A percentile compares a stretch with the other conserved stretches of the same genome.
Conservation (phyloP, 1,284 basidiomycete genomes). For the Malassezia restricta region DNA sequence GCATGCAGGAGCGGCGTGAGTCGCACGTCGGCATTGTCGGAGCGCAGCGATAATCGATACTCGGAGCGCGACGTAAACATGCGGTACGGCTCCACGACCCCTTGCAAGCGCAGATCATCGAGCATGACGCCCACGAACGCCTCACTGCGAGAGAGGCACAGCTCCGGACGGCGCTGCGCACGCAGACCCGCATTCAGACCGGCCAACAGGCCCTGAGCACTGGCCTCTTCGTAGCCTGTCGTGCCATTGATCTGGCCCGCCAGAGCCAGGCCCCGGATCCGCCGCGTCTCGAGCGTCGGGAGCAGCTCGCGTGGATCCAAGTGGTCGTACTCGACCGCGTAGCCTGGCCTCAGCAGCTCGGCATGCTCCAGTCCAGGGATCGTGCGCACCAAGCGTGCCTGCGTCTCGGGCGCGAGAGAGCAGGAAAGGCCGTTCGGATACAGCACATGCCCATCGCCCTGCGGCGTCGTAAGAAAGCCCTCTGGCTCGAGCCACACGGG, state of each 20-base stretch:
- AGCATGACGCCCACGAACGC: conserved; percentile 78
- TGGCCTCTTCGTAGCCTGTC: conserved; percentile 83
- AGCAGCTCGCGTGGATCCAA: conserved; percentile 71
- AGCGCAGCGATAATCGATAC: conserved; percentile 70
- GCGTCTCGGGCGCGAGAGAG: conserved; percentile 69
- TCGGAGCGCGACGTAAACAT: conserved; percentile 87
- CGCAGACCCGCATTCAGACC: conserved; percentile 73
- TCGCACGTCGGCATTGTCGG: conserved; percentile 74
- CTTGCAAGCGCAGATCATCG: conserved; percentile 73
- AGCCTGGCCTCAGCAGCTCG: conserved; percentile 67
- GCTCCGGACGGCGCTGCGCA: conserved; percentile 53
- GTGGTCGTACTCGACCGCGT: conserved; percentile 84
- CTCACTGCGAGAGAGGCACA: conserved; percentile 65
- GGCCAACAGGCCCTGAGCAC: conserved; percentile 69
- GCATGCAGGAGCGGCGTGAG: conserved; percentile 54
- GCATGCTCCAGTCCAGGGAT: conserved; percentile 72
- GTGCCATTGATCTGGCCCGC: conserved; percentile 51
- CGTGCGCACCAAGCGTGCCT: conserved; percentile 65
- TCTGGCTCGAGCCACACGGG: conserved; percentile 81
- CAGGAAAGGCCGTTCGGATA: conserved; percentile 82
- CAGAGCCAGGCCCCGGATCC: conserved; percentile 51
- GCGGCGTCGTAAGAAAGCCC: conserved; percentile 65
- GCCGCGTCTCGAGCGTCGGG: conserved; percentile 68
- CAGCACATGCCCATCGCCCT: conserved; percentile 55
- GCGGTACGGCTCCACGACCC: conserved; percentile 72